A percentile compares a stretch with the other conserved stretches of the same genome.
These are phyloP conservation scores for Cladophialophora chaetospira DNA, from an alignment of 2,329 filamentous ascomycete genomes.

Conservation along the genomic window DNA sequence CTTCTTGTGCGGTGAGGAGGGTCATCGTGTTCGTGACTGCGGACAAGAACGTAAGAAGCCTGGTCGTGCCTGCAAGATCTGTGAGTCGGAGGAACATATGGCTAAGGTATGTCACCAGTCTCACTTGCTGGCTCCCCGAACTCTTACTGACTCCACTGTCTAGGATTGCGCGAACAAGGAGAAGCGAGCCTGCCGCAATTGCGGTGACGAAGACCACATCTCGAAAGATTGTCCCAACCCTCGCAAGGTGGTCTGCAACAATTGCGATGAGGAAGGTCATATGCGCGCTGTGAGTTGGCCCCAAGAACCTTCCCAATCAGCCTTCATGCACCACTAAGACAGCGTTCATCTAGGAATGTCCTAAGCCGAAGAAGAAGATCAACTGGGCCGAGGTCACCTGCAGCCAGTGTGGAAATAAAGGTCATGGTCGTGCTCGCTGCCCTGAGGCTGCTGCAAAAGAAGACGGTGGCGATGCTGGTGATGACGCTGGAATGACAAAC, in stretches of 20 bases:
- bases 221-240: conserved; percentile 39
- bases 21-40: conserved; percentile 55
- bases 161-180: conserved; percentile 34
- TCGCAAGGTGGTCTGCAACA: conserved; percentile 50
- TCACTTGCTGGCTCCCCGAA: neutral
- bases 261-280: conserved; percentile 52
- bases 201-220: conserved; percentile 50
- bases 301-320: neutral
- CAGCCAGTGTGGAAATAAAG: conserved; percentile 23
- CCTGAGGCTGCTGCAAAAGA: conserved; percentile 19
- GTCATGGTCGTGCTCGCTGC: conserved; percentile 27
- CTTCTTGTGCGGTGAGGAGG: conserved; percentile 47
- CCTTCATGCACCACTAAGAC: neutral
- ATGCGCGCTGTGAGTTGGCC: conserved; percentile 33
- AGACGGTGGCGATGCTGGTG: conserved; percentile 21
- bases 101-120: conserved; percentile 22
- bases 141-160: neutral
- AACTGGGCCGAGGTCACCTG: conserved; percentile 26
- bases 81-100: conserved; percentile 31
- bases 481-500: conserved; percentile 21
- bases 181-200: conserved; percentile 54
- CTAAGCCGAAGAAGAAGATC: conserved; percentile 9
- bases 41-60: conserved; percentile 36
- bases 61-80: conserved; percentile 32
- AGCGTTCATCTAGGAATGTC: conserved; percentile 16